These are phyloP conservation scores for Sporodiniella umbellata DNA, from an alignment of 371 early-diverging fungal species.

Conservation along the genomic window DNA sequence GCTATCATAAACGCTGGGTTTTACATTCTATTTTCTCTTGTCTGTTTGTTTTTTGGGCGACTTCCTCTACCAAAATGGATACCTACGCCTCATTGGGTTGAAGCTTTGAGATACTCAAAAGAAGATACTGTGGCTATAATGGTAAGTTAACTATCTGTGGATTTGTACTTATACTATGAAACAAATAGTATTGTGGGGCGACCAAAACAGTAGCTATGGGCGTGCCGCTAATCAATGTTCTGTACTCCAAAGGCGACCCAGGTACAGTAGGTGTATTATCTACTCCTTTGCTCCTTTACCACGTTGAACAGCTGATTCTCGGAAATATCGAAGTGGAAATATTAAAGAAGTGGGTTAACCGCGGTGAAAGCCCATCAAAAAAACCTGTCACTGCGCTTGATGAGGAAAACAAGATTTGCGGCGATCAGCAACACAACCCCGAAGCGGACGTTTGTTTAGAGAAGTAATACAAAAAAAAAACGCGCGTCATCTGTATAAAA, in stretches of 20 bases:
- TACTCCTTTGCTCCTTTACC: constrained; percentile 69
- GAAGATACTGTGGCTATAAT: constrained; percentile 60
- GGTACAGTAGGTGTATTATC: constrained; percentile 62
- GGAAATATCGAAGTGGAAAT: constrained; percentile 29
- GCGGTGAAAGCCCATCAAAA: constrained; percentile 5
- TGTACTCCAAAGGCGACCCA: constrained; percentile 52
- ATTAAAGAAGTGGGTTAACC: constrained; percentile 19
- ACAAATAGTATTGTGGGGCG: constrained; percentile 57
- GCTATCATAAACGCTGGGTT: constrained; percentile 51
- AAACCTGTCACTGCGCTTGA: constrained; percentile 2
- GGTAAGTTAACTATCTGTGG: constrained; percentile 18
- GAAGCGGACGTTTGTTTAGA: no score
- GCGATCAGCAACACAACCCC: no score
- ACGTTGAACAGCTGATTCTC: constrained; percentile 69
- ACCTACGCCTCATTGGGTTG: constrained; percentile 18
- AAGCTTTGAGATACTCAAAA: constrained; percentile 39
- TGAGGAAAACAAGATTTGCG: not conserved
- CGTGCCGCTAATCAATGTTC: constrained; percentile 72
- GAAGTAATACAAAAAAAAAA: no score
- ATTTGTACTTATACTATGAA: not conserved
- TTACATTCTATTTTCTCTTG: constrained; percentile 42
- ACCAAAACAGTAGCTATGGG: constrained; percentile 80
- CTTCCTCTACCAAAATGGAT: constrained; percentile 32
- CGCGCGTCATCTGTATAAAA: no score
- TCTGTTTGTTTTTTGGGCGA: constrained; percentile 39